Evolutionary conservation across 106 monocot genomes (phyloP).

Genomic region (Apostasia ramifera): DNA sequence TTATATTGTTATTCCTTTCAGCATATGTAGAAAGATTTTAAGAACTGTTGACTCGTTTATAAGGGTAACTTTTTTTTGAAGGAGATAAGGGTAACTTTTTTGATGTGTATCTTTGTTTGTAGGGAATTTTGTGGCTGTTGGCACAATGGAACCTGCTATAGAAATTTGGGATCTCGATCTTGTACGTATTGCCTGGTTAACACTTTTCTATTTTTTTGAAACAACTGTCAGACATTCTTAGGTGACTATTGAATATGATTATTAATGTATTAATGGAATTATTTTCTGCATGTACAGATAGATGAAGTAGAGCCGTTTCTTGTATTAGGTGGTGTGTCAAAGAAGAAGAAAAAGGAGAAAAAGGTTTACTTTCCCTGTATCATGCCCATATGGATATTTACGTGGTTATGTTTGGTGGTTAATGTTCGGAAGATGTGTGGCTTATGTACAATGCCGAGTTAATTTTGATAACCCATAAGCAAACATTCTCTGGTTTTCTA

Average conservation of each 20-base stretch:
- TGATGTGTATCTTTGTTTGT: conserved; percentile 7
- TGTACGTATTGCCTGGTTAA: conserved; percentile 30
- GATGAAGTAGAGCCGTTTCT: conserved; percentile 70
- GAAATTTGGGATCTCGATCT: conserved; percentile 96
- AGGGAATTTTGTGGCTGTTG: conserved; percentile 95
- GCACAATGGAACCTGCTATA: conserved; percentile 81
- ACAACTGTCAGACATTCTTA: not conserved
- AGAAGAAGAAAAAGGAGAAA: conserved; percentile 50
- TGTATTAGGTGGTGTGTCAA: conserved; percentile 57
- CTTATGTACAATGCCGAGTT: too few relatives aligned
- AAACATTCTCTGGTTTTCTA: too few relatives aligned
- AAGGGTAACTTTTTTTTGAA: too few relatives aligned
- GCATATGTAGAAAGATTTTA: too few relatives aligned
- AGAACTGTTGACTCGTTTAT: too few relatives aligned
- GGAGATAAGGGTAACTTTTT: too few relatives aligned
- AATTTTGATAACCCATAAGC: too few relatives aligned
- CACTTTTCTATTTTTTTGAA: not conserved
- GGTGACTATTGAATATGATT: not conserved
- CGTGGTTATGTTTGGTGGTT: too few relatives aligned
- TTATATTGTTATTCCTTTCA: too few relatives aligned
- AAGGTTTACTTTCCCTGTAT: conserved; percentile 24
- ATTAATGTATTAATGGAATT: not conserved
- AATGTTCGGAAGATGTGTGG: not conserved
- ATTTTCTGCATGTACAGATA: conserved; percentile 34
- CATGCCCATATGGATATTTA: not conserved